Evolutionary conservation across 305 asterid species (phyloP), one percentile per base, ranked within the genome.

Genomic region (Coffea humblotiana): DNA sequence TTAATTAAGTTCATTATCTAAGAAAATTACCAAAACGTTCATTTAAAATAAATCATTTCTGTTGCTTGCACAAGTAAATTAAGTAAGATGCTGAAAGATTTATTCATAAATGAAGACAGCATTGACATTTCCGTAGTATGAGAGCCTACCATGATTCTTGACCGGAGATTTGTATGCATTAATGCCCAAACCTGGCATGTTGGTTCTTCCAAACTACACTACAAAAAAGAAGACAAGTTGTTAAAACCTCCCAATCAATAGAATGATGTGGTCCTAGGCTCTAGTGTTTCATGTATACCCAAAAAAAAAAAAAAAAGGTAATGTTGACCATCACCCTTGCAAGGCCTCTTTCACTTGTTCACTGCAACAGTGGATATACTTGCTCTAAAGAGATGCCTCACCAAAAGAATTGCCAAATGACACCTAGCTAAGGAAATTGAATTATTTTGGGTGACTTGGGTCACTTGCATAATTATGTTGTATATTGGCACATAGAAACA

Each of bases 331-430:
- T 67, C 74, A 77, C 19, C 45, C 13, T 40, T 25, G 48, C 12
- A 16, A 32, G 49, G 63, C 64, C 45, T 63, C 63, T 64, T 71
- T 71, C 16, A 1, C 5, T 61, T 61, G 13, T 40, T 54, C 71
- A 43, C 29, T 32, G 8, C 40, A 12, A n/a, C 11, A 25, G 45
- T 13, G 32, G 71, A 40, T 61, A 65, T 18, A 15, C 27, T 76
- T 76, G 3, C 58, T 65, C 23, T 29, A 65, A 27, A 77, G 18
- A 51, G 80, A 77, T 51, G 63, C 54, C 47, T 49, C 67, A 77
- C 54, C 74, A 51, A 6, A 37, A 51, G 43, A 66, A 49, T 29
- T 47, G 19, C 6, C 40, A 71, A n/a, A 76, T 13, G 18, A 32
- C 49, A 74, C 64, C 51, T 27, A 32, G 21, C 15, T 48, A 47